Evolutionary conservation across 495 filamentous ascomycete genomes (phyloP).

Genomic region (Barbatosphaeria neglecta): DNA sequence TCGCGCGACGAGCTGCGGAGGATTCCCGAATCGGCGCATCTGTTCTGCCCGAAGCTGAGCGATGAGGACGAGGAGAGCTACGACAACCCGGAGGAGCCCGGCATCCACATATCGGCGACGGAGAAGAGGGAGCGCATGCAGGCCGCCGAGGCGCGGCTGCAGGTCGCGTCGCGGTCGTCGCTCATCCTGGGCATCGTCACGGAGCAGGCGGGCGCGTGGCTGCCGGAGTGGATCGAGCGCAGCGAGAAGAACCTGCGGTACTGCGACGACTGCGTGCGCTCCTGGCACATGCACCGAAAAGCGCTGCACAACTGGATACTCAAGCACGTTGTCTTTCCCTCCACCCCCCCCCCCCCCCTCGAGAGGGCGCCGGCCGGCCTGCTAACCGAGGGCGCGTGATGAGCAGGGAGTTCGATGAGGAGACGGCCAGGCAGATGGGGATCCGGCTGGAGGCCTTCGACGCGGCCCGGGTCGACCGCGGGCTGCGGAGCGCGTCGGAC

Average conservation of each 20-base stretch:
- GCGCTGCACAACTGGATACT: conserved; percentile 38
- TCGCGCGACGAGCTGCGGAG: background rate
- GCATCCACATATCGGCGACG: conserved; percentile 13
- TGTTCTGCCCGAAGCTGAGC: conserved; percentile 31
- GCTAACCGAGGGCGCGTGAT: conserved; percentile 14
- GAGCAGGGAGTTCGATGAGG: conserved; percentile 19
- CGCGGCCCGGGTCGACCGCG: conserved; percentile 19
- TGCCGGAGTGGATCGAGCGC: conserved; percentile 44
- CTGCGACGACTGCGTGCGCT: conserved; percentile 70
- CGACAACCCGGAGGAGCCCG: conserved; percentile 34
- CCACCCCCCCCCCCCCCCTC: conserved; percentile 33
- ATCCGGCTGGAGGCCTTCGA: conserved; percentile 33
- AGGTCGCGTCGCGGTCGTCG: conserved; percentile 50
- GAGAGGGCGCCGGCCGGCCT: conserved; percentile 5
- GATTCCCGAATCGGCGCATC: conserved; percentile 14
- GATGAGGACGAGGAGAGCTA: conserved; percentile 39
- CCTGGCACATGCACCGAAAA: conserved; percentile 65
- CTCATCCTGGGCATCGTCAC: conserved; percentile 56
- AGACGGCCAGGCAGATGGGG: conserved; percentile 21
- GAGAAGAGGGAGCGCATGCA: conserved; percentile 31
- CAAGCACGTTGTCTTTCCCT: conserved; percentile 22
- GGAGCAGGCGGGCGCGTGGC: conserved; percentile 47
- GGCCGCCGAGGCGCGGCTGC: conserved; percentile 38
- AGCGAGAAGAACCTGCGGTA: conserved; percentile 39
- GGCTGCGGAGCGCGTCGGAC: conserved; percentile 22